Base-by-base conservation (phyloP, 225 moss, liverwort and hornwort genomes). In the Straminergon stramineum region DNA sequence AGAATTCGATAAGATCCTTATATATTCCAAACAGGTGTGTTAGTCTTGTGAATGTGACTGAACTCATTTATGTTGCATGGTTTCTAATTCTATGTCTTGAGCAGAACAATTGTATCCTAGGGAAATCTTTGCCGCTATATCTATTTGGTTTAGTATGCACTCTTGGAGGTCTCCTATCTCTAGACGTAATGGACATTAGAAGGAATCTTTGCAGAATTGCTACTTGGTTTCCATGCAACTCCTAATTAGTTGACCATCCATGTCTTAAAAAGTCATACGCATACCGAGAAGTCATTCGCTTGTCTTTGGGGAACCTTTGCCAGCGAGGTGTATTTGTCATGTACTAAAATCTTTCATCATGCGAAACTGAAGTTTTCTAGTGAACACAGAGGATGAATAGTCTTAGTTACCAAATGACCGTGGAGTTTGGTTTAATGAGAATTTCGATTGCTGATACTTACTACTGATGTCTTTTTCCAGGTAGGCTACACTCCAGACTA, bases 401-500 rank as follows among this genome's bases (percentile, higher is more conserved):
- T 34, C 24, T 61, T 41, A 28, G 58, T 32, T 48, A 26, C 75
- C 62, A 48, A 7, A 74, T 61, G 9, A 14, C 75, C 17, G 74
- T 45, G 19, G 35, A 22, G 24, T 61, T 45, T 48, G 74, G 60
- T 60, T 57, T 18, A 28, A 63, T 48, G 37, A 74, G 79, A 75
- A 17, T 61, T 74, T 88, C 24, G 7, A 63, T 81, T 65, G 53
- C 14, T 84, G 5, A 41, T 84, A 24, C 65, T 48, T 66, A 22
- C 37, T 81, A 26, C 16, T 79, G 85, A 51, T 83, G 73, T 83
- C 9, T 45, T 60, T 75, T 71, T 76, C 31, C 89, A 97, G 97
- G 98, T 97, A 60, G 96, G 96, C 65, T 97, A 98, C 85, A 90
- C 94, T 83, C 98, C 97, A 84, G 98, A 98, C 75, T 98, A 98